These are phyloP conservation scores for Tolypocladium cylindrosporum DNA, from an alignment of 2,329 filamentous ascomycete species.

Conservation along the genomic window DNA sequence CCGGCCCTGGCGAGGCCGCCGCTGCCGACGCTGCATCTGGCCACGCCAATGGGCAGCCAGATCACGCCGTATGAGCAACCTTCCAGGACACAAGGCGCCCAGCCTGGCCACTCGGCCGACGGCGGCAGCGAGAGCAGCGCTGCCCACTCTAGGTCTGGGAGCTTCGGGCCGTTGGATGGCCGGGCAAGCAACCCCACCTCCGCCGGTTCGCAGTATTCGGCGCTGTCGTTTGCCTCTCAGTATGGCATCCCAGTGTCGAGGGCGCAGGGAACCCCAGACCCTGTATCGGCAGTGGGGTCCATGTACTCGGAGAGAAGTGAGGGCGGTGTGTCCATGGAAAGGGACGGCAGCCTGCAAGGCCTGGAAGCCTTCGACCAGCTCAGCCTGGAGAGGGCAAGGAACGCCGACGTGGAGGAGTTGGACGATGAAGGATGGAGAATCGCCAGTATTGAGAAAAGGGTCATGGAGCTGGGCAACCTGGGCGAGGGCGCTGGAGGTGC, in stretches of 20 bases:
- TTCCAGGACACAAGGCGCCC: constrained; percentile 39
- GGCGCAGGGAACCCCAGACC: constrained; percentile 65
- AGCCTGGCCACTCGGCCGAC: constrained; percentile 56
- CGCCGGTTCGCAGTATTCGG: constrained; percentile 79
- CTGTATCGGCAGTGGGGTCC: constrained; percentile 78
- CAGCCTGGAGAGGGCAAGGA: constrained; percentile 70
- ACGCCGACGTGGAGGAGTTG: constrained; percentile 83
- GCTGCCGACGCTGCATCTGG: constrained; percentile 72
- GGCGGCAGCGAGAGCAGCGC: constrained; percentile 72
- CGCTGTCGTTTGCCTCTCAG: constrained; percentile 67
- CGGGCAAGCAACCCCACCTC: constrained; percentile 73
- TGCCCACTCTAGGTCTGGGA: constrained; percentile 72
- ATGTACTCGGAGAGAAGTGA: constrained; percentile 75
- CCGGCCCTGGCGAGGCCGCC: constrained; percentile 34
- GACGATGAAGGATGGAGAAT: constrained; percentile 95
- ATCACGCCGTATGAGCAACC: constrained; percentile 60
- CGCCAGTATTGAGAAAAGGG: constrained; percentile 78
- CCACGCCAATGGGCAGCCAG: constrained; percentile 78
- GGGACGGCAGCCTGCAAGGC: constrained; percentile 70
- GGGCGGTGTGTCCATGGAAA: constrained; percentile 66
- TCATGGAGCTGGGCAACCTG: constrained; percentile 78
- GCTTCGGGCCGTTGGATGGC: constrained; percentile 68
- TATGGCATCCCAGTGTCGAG: constrained; percentile 58
- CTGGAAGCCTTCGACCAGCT: constrained; percentile 72
- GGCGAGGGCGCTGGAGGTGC: constrained; percentile 94